phyloP scores from a whole-genome alignment of 192 early-diverging fungal genomes.

The Jimgerdemannia flammicorona region DNA sequence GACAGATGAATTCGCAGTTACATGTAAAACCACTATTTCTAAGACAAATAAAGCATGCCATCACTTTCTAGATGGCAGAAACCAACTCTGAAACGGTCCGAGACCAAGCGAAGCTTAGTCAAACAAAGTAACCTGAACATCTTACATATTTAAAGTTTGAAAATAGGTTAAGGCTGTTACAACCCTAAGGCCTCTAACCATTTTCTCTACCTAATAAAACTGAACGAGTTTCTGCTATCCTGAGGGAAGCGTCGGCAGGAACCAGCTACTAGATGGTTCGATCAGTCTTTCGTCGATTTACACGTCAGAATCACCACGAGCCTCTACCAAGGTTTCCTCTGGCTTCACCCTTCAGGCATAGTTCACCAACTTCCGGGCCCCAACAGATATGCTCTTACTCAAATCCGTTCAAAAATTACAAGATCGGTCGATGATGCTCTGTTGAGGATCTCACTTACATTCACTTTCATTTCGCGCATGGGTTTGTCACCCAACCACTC shows the following conservation, averaged over 20 bases:
- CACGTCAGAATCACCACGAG: slow-evolving; percentile 72
- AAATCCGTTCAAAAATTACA: slow-evolving; percentile 43
- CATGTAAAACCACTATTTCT: too few species aligned
- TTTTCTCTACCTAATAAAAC: slow-evolving; percentile 81
- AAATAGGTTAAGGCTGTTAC: slow-evolving; percentile 75
- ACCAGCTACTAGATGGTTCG: slow-evolving; percentile 85
- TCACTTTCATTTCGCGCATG: slow-evolving; percentile 58
- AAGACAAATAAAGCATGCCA: too few species aligned
- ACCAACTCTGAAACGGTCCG: too few species aligned
- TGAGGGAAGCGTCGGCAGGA: slow-evolving; percentile 82
- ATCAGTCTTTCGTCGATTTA: slow-evolving; percentile 81
- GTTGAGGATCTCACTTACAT: neutral
- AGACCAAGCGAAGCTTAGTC: too few species aligned
- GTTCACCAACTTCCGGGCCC: slow-evolving; percentile 83
- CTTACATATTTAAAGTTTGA: slow-evolving; percentile 77
- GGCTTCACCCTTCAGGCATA: slow-evolving; percentile 80
- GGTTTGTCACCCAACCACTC: slow-evolving; percentile 68
- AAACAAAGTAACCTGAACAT: slow-evolving; percentile 66
- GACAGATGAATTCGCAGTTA: too few species aligned
- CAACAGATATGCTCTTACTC: slow-evolving; percentile 68
- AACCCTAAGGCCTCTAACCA: slow-evolving; percentile 79
- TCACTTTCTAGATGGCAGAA: too few species aligned
- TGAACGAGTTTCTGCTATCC: slow-evolving; percentile 76
- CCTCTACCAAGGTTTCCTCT: slow-evolving; percentile 78
- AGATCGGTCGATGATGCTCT: slow-evolving; percentile 53